Evolutionary conservation across 805 yeast species (phyloP).

Genomic region (Clavispora santaluciae): DNA sequence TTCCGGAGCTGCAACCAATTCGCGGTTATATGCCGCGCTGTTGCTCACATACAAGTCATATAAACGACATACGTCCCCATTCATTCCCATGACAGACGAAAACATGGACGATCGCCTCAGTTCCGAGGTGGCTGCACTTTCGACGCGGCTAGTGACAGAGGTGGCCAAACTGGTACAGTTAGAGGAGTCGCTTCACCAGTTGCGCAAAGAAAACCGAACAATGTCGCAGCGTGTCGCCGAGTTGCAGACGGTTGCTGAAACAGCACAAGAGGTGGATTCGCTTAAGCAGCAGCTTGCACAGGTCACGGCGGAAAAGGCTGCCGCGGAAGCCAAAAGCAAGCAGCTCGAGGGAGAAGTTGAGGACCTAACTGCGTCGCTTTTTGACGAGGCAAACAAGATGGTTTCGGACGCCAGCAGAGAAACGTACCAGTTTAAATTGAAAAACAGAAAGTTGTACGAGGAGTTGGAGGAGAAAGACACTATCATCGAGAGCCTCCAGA

Average conservation of each 20-base stretch:
- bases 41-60: neutral
- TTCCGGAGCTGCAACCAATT: neutral
- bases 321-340: constrained; percentile 56
- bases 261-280: neutral
- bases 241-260: neutral
- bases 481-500: constrained; percentile 58
- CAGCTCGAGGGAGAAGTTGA: constrained; percentile 70
- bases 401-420: constrained; percentile 74
- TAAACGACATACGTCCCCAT: neutral
- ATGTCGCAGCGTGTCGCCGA: constrained; percentile 1
- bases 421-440: constrained; percentile 52
- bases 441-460: constrained; percentile 50
- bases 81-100: constrained; percentile 10
- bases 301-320: constrained; percentile 29
- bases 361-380: constrained; percentile 70
- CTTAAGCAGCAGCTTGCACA: constrained; percentile 9
- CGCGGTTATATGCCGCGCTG: constrained; percentile 1
- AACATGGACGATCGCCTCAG: constrained; percentile 41
- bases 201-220: constrained; percentile 30
- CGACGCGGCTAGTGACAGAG: constrained; percentile 57
- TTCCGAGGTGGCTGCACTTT: constrained; percentile 50
- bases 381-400: constrained; percentile 81
- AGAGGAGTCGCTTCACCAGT: constrained; percentile 43
- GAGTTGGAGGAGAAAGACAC: constrained; percentile 63
- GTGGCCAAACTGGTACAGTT: constrained; percentile 52